Evolutionary conservation across 805 yeast species (phyloP).

Genomic region (Schwanniomyces occidentalis): DNA sequence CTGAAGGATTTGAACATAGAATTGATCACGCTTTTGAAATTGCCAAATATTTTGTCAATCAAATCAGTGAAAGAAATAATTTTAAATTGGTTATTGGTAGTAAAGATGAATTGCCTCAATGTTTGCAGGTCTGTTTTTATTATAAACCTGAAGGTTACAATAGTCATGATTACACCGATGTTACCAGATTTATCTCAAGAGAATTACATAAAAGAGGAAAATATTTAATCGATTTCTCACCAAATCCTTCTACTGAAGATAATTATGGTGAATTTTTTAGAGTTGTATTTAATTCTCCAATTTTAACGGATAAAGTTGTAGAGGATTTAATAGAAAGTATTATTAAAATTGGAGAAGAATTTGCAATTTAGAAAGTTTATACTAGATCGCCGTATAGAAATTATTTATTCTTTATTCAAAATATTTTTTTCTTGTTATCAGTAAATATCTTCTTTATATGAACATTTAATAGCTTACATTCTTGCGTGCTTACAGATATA

Average conservation of each 20-base stretch:
- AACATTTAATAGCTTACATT: too few relatives aligned
- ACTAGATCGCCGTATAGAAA: too few relatives aligned
- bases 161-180: constrained; percentile 43
- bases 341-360: constrained; percentile 22
- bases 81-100: constrained; percentile 51
- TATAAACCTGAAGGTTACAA: constrained; percentile 48
- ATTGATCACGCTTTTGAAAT: constrained; percentile 73
- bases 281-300: constrained; percentile 79
- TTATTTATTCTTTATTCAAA: too few relatives aligned
- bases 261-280: constrained; percentile 77
- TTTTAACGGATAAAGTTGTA: constrained; percentile 32
- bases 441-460: too few relatives aligned
- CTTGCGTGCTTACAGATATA: too few relatives aligned
- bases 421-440: too few relatives aligned
- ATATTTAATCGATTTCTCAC: constrained; percentile 78
- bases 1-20: constrained; percentile 60
- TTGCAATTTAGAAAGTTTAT: too few relatives aligned
- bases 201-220: constrained; percentile 61
- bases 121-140: constrained; percentile 83
- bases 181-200: constrained; percentile 63
- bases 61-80: constrained; percentile 36
- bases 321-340: constrained; percentile 38
- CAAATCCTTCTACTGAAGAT: constrained; percentile 49
- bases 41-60: constrained; percentile 58
- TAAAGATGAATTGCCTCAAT: constrained; percentile 62